Evolutionary conservation across 2,329 filamentous ascomycete genomes (phyloP), one percentile per base, ranked within the genome.

Genomic region (Trichoderma lentiforme): DNA sequence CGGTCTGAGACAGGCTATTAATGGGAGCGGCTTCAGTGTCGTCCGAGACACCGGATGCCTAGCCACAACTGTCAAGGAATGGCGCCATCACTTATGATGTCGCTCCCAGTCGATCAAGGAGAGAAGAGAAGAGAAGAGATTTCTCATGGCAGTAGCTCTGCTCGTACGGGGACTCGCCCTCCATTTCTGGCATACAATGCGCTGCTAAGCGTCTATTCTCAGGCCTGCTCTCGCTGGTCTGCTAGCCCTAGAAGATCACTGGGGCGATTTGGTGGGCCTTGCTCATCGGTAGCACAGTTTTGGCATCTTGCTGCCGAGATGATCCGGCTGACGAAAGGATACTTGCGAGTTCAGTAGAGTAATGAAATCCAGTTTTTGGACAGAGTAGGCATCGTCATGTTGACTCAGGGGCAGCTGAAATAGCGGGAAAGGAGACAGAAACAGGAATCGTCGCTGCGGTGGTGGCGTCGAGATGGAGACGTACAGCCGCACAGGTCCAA

Each of bases 261-360:
- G 67, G 67, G 57, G 67, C 67, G 67, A 70, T 70, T 70, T 70
- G 56, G 67, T 61, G 66, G 56, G 21, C 66, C 57, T 51, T 18
- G 57, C 30, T 32, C 34, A 18, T 47, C 43, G 62, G 43, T 26
- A 21, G 57, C 56, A 53, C 39, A 62, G n/a, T 26, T 28, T 51
- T 47, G 39, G 60, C 57, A 67, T 12, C 9, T 67, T 32, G 30
- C 32, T 60, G 18, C 56, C 66, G 66, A 53, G 21, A 30, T 12
- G 28, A 43, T 26, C 66, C 56, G 53, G n/a, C 26, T 34, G 15
- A 26, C 34, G 32, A 32, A 60, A 39, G 8, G n/a, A 12, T 14
- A 51, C 43, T 21, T 24, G 43, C 43, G 43, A 21, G n/a, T 51
- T 21, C 9, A 11, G 43, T 14, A 53, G n/a, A 9, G 47, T 53